Percentiles rank a stretch among this genome's conserved stretches.
Conservation (phyloP, 179 eudicot genomes). For the Silene coronaria region DNA sequence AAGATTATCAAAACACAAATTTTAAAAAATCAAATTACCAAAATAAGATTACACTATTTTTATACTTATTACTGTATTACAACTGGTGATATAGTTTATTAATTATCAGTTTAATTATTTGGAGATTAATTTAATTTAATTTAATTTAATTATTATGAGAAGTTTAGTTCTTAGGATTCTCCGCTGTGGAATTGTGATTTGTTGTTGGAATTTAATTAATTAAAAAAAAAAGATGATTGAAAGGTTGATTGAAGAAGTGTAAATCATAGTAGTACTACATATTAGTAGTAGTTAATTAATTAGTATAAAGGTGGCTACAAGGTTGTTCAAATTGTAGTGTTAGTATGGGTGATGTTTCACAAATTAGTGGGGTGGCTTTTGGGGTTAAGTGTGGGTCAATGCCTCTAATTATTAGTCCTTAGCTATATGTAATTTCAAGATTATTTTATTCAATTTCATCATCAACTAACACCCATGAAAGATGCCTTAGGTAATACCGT, state of each 20-base stretch:
- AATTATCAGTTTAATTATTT: no score
- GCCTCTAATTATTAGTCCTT: neutral
- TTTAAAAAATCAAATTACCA: no score
- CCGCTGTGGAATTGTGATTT: slow-evolving; percentile 8
- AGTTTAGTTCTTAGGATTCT: neutral
- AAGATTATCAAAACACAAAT: no score
- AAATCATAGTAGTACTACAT: no score
- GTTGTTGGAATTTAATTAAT: neutral
- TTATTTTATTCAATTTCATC: neutral
- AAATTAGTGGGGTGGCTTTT: slow-evolving; percentile 17
- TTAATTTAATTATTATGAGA: no score
- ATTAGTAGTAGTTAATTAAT: neutral
- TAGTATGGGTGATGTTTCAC: neutral
- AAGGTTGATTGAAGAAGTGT: neutral
- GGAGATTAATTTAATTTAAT: no score
- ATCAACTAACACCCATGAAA: neutral
- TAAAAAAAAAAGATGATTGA: no score
- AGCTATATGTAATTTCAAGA: neutral
- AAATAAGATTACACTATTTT: no score
- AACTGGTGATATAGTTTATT: no score
- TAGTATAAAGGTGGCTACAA: neutral
- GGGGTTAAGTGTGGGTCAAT: slow-evolving; percentile 16
- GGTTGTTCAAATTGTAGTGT: neutral
- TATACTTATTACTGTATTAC: no score
- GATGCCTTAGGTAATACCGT: no score